These are phyloP conservation scores for Lathyrus aphaca DNA, from an alignment of 306 rosid genomes.

Conservation along the genomic window DNA sequence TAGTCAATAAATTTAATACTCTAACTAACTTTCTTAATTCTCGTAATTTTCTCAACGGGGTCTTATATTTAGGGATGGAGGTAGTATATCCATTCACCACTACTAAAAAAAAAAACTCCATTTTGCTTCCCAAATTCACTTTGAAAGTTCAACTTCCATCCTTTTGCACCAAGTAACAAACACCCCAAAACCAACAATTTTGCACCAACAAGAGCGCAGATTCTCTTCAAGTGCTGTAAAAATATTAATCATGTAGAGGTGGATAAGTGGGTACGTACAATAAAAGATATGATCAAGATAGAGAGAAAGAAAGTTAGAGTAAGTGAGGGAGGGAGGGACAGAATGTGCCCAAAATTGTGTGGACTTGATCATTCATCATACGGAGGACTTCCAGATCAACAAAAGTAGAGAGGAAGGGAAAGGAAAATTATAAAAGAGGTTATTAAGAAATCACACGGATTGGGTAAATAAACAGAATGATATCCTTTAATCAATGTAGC, in stretches of 20 bases:
- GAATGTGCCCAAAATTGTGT: neutral
- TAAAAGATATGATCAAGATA: too few relatives aligned
- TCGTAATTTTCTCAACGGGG: too few relatives aligned
- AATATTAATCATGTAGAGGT: neutral
- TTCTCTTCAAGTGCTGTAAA: neutral
- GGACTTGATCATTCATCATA: neutral
- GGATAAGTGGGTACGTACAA: too few relatives aligned
- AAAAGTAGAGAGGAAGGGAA: neutral
- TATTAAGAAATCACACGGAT: neutral
- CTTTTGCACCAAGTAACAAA: neutral
- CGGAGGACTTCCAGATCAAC: neutral
- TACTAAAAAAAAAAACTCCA: too few relatives aligned
- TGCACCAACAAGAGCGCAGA: neutral
- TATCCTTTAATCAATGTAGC: neutral
- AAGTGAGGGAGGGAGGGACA: too few relatives aligned
- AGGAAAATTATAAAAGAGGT: neutral
- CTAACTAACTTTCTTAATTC: too few relatives aligned
- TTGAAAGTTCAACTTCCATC: constrained; percentile 5
- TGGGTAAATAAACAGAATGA: neutral
- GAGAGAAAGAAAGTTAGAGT: too few relatives aligned
- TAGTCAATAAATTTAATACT: too few relatives aligned
- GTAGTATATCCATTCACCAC: too few relatives aligned
- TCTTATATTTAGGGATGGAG: too few relatives aligned
- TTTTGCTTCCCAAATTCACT: neutral
- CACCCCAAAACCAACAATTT: constrained; percentile 10